Percentiles rank a stretch among this genome's conserved stretches.
These are phyloP conservation scores for Plasmodium relictum DNA, from an alignment of 169 alveolate genomes.

Conservation along the genomic window DNA sequence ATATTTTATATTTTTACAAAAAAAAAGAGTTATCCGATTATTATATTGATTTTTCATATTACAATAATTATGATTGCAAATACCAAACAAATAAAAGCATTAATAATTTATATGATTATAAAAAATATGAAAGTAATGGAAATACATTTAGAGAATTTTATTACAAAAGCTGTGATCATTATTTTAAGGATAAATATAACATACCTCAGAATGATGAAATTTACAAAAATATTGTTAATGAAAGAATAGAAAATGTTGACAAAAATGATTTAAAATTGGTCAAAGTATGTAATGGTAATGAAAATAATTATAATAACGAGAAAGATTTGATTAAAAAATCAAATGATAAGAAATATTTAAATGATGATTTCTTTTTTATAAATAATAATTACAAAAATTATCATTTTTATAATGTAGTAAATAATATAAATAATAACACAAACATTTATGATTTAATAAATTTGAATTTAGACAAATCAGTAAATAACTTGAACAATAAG, in stretches of 20 bases:
- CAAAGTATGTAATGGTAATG: not conserved
- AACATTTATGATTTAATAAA: not conserved
- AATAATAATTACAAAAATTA: not conserved
- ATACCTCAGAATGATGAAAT: conserved; percentile 25
- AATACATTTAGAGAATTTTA: not conserved
- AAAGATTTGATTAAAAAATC: not conserved
- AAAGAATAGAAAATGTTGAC: not conserved
- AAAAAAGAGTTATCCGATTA: not conserved
- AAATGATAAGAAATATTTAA: too few species aligned
- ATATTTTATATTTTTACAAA: conserved; percentile 26
- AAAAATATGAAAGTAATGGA: not conserved
- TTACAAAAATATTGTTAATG: conserved; percentile 8
- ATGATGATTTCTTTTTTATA: too few species aligned
- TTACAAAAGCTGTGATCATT: not conserved
- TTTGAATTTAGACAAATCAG: conserved; percentile 11
- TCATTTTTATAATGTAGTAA: too few species aligned
- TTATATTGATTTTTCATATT: not conserved
- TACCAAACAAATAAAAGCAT: not conserved
- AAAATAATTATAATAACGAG: not conserved
- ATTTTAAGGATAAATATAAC: conserved; percentile 14
- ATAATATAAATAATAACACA: not conserved
- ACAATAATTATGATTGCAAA: not conserved
- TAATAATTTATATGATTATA: not conserved
- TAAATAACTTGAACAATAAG: conserved; percentile 12
- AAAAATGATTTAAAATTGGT: not conserved